phyloP scores from a whole-genome alignment of 2,329 filamentous ascomycete genomes.

The Neocatenulostroma microsporum region DNA sequence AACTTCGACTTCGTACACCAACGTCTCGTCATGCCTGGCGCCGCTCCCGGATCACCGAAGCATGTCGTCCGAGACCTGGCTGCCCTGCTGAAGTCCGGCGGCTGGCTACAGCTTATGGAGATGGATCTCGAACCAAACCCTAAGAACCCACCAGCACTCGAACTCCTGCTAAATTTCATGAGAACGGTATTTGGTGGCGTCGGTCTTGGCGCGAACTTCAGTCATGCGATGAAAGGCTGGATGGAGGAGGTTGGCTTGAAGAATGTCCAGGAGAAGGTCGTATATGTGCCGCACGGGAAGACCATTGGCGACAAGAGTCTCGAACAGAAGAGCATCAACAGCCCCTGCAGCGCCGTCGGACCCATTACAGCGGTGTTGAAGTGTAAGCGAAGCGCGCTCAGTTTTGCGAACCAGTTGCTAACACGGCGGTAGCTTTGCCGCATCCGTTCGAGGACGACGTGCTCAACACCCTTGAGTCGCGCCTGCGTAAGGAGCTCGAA shows the following conservation, averaged over 20 bases:
- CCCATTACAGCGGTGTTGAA: neutral
- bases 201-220: neutral
- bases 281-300: neutral
- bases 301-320: neutral
- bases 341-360: neutral
- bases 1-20: neutral
- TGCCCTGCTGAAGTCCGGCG: neutral
- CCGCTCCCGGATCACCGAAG: neutral
- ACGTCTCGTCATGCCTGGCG: neutral
- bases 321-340: neutral
- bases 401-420: too few species aligned
- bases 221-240: neutral
- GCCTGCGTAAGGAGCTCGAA: neutral
- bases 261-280: neutral
- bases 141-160: neutral
- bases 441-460: neutral
- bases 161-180: neutral
- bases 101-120: neutral
- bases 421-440: neutral
- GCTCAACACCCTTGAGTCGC: neutral
- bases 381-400: neutral
- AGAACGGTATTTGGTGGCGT: neutral
- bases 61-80: neutral
- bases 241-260: neutral
- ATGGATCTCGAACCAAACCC: neutral